Conservation (phyloP, 148 eudicot genomes). For the Drosera capensis region DNA sequence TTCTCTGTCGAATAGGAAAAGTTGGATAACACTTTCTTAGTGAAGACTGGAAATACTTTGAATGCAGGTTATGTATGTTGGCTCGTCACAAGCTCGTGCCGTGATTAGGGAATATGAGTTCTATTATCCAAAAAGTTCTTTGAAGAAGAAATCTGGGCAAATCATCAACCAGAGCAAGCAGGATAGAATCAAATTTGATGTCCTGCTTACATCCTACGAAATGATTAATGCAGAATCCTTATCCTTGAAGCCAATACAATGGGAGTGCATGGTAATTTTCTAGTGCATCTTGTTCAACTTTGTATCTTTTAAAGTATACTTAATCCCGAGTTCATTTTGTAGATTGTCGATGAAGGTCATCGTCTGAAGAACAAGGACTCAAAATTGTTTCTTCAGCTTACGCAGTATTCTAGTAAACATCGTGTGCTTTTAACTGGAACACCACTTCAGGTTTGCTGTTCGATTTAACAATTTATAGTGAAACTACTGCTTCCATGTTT, state of each 20-base stretch:
- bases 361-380: slow-evolving; percentile 93
- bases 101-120: slow-evolving; percentile 68
- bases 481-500: no score
- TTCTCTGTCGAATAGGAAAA: neutral
- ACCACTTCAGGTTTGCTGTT: slow-evolving; percentile 69
- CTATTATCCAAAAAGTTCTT: slow-evolving; percentile 50
- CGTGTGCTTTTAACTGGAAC: slow-evolving; percentile 87
- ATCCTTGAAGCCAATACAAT: slow-evolving; percentile 64
- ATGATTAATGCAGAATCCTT: slow-evolving; percentile 65
- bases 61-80: slow-evolving; percentile 86
- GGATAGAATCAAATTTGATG: slow-evolving; percentile 80
- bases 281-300: neutral
- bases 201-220: slow-evolving; percentile 79
- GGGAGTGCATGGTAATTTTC: slow-evolving; percentile 72
- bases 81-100: slow-evolving; percentile 56
- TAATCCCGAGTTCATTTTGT: slow-evolving; percentile 12
- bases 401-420: slow-evolving; percentile 54
- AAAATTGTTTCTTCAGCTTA: slow-evolving; percentile 56
- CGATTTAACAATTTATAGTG: no score
- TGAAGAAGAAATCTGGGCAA: slow-evolving; percentile 60
- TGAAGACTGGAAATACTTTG: no score
- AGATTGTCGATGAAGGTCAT: slow-evolving; percentile 96
- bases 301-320: slow-evolving; percentile 1
- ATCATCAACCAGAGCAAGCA: slow-evolving; percentile 49
- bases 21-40: no score